phyloP scores from a whole-genome alignment of 2,329 filamentous ascomycete species.

The Ilyonectria destructans region DNA sequence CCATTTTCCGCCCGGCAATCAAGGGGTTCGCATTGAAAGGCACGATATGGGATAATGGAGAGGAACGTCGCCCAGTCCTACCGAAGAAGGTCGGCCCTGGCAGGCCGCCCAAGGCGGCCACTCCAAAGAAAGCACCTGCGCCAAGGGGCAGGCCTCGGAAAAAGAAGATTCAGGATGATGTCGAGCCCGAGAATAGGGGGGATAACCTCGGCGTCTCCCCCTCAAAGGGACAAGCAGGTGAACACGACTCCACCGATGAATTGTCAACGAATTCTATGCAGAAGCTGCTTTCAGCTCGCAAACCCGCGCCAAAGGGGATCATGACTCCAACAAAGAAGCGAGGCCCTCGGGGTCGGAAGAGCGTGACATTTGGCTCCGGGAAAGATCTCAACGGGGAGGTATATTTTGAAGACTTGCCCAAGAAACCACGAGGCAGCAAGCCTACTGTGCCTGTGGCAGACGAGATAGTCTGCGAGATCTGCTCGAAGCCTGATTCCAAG shows the following conservation, averaged over 20 bases:
- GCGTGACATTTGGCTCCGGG: slow-evolving; percentile 65
- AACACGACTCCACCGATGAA: slow-evolving; percentile 36
- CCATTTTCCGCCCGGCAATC: slow-evolving; percentile 53
- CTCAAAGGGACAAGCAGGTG: slow-evolving; percentile 28
- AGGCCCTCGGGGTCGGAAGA: slow-evolving; percentile 64
- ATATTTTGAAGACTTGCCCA: slow-evolving; percentile 68
- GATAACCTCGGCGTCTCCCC: slow-evolving; percentile 31
- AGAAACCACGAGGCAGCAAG: slow-evolving; percentile 53
- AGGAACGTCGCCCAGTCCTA: slow-evolving; percentile 34
- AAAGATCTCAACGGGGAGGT: slow-evolving; percentile 60
- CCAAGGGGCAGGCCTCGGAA: slow-evolving; percentile 44
- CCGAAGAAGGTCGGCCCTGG: slow-evolving; percentile 45
- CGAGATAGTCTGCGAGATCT: slow-evolving; percentile 72
- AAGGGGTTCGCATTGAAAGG: slow-evolving; percentile 57
- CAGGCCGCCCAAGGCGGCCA: slow-evolving; percentile 30
- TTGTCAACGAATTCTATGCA: slow-evolving; percentile 30
- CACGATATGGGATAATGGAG: slow-evolving; percentile 58
- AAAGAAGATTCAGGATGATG: slow-evolving; percentile 38
- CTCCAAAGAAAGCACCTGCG: slow-evolving; percentile 44
- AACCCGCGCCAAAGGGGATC: slow-evolving; percentile 67
- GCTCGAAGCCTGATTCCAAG: slow-evolving; percentile 70
- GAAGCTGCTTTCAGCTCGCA: slow-evolving; percentile 37
- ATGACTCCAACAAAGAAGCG: slow-evolving; percentile 68
- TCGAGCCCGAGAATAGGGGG: slow-evolving; percentile 22
- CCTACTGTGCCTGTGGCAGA: slow-evolving; percentile 58